These are phyloP conservation scores for Cladochytrium replicatum DNA, from an alignment of 192 early-diverging fungal genomes.

Conservation along the genomic window DNA sequence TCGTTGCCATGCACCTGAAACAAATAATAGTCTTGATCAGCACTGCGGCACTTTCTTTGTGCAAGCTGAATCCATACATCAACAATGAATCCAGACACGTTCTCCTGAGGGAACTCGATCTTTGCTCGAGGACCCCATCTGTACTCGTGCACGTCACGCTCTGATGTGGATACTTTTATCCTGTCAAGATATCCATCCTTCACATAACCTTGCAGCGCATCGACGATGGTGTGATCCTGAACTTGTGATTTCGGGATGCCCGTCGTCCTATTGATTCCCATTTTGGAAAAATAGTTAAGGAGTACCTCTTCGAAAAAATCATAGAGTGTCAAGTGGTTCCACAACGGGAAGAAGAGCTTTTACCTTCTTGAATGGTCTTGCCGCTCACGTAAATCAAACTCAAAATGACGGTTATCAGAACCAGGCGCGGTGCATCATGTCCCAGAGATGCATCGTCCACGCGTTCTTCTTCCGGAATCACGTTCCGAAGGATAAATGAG, in stretches of 20 bases:
- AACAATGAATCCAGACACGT: constrained; percentile 44
- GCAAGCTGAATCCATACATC: constrained; percentile 22
- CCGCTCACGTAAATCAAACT: constrained; percentile 49
- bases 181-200: constrained; percentile 44
- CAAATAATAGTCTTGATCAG: too few species aligned
- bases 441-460: constrained; percentile 26
- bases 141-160: constrained; percentile 28
- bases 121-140: constrained; percentile 53
- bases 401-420: constrained; percentile 47
- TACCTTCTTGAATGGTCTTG: constrained; percentile 20
- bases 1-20: too few species aligned
- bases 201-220: constrained; percentile 15
- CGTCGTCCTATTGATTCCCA: too few species aligned
- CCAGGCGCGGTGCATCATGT: constrained; percentile 30
- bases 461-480: constrained; percentile 6
- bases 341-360: too few species aligned
- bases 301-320: too few species aligned
- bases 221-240: too few species aligned
- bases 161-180: constrained; percentile 16
- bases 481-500: constrained; percentile 9
- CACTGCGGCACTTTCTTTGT: too few species aligned
- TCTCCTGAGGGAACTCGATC: constrained; percentile 42
- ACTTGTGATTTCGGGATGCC: too few species aligned
- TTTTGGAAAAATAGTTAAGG: too few species aligned
- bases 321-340: too few species aligned